Base-by-base conservation (phyloP, 2,329 filamentous ascomycete species). In the Trichoderma semiorbis region DNA sequence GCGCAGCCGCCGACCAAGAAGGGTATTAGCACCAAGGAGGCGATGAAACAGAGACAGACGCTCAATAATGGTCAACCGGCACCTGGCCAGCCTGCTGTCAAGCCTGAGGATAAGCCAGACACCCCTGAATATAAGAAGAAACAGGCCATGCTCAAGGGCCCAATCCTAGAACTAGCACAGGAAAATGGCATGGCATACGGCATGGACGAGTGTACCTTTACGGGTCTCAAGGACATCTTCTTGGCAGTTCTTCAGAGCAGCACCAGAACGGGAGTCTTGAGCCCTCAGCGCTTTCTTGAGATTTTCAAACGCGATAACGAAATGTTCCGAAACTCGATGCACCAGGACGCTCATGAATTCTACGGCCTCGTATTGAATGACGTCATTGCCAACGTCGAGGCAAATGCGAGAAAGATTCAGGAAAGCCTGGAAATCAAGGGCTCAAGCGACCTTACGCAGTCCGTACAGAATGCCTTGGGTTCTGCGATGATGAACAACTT, bases 41-140 rank as follows among this genome's bases (percentile, higher is more conserved):
- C 87, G 16, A 81, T 86, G 75, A 87, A 88, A 76, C 87, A 87
- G 74, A 83, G 89, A 77, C 85, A 86, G 75, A 83, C 86, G 72
- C 82, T 89, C 75, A 87, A 84, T 74, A 79, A 85, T 21, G 85
- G 86, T 34, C 87, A 89, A 72, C 82, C 87, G 28, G 83, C 87
- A 21, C 86, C 86, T 14, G 85, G 85, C 47, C 86, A 85, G 36
- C 86, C 83, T 72, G 91, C 81, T 3, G 74, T 86, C 55, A 85
- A 94, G 76, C 93, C 93, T 10, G 96, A 98, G 80, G 96, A 98
- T 78, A 97, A 94, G 80, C 93, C 93, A 74, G 95, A 98, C 78
- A 95, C 95, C 1, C 94, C 95, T 0, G 96, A 99, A 82, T 97
- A 96, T 83, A 98, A 98, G 84, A 99, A 99, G 86, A 98, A 97